Conservation (phyloP, 192 early-diverging fungal species). For the Radiomyces spectabilis region DNA sequence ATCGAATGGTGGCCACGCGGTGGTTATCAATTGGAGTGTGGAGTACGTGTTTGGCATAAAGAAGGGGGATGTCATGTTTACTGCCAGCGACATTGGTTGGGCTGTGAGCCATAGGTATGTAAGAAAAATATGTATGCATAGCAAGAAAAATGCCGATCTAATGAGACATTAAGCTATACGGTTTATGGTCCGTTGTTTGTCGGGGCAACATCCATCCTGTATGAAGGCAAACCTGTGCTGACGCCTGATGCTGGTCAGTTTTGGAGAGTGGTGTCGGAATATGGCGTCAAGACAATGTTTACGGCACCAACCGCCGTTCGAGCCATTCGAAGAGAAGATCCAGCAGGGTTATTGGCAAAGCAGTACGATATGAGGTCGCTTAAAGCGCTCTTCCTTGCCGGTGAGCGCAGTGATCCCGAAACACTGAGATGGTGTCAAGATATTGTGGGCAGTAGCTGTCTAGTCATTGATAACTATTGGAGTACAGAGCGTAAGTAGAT, state of each 20-base stretch:
- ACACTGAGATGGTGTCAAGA: slow-evolving; percentile 52
- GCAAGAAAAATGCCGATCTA: no score
- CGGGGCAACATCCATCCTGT: slow-evolving; percentile 73
- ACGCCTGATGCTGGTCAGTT: slow-evolving; percentile 75
- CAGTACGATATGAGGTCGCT: slow-evolving; percentile 57
- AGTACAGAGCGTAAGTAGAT: slow-evolving; percentile 60
- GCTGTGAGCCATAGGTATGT: slow-evolving; percentile 62
- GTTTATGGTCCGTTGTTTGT: slow-evolving; percentile 73
- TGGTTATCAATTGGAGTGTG: slow-evolving; percentile 63
- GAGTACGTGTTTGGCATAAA: slow-evolving; percentile 62
- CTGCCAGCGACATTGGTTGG: slow-evolving; percentile 86
- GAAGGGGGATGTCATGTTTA: slow-evolving; percentile 71
- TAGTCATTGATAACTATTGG: slow-evolving; percentile 84
- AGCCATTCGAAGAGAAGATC: slow-evolving; percentile 75
- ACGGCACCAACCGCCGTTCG: slow-evolving; percentile 83
- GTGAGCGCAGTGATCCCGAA: slow-evolving; percentile 78
- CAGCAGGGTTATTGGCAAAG: slow-evolving; percentile 45
- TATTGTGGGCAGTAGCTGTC: slow-evolving; percentile 36
- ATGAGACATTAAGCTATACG: no score
- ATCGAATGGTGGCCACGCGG: slow-evolving; percentile 62
- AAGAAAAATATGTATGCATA: not conserved
- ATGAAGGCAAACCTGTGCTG: slow-evolving; percentile 81
- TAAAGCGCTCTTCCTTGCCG: slow-evolving; percentile 65
- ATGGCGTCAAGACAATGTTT: slow-evolving; percentile 67
- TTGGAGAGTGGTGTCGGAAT: slow-evolving; percentile 72